Conservation (phyloP, 345 rosid genomes). For the Eucalyptus cloeziana region DNA sequence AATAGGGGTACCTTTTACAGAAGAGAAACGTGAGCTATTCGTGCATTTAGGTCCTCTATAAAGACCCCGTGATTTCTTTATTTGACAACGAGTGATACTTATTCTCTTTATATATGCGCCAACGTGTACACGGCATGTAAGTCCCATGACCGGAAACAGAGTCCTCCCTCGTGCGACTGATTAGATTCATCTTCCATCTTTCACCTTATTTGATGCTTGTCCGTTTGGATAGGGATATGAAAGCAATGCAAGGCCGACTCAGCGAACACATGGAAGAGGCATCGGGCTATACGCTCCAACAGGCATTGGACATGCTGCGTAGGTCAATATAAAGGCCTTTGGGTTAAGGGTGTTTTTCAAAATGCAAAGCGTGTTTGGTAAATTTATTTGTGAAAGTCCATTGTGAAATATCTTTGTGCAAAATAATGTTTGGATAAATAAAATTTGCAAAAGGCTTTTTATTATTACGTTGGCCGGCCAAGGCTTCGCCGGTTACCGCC, state of each 20-base stretch:
- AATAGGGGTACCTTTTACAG: neutral
- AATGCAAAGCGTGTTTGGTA: no score
- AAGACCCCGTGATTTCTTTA: neutral
- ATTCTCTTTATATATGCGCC: no score
- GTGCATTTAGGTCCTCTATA: neutral
- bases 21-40: neutral
- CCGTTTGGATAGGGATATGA: constrained; percentile 31
- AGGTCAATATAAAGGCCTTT: neutral
- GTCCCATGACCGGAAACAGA: neutral
- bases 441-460: no score
- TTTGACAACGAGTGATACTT: neutral
- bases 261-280: constrained; percentile 23
- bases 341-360: no score
- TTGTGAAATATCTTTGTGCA: no score
- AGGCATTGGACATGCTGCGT: neutral
- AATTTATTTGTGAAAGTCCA: no score
- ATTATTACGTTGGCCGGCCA: no score
- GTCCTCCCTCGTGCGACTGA: neutral
- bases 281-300: constrained; percentile 19
- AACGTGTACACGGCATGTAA: neutral
- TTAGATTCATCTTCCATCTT: neutral
- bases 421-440: no score
- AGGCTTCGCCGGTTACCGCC: no score
- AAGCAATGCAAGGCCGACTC: constrained; percentile 59
- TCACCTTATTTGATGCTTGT: neutral